Percentiles rank a stretch among this genome's conserved stretches.
phyloP scores from a whole-genome alignment of 805 yeast genomes.

The Metschnikowia henanensis region DNA sequence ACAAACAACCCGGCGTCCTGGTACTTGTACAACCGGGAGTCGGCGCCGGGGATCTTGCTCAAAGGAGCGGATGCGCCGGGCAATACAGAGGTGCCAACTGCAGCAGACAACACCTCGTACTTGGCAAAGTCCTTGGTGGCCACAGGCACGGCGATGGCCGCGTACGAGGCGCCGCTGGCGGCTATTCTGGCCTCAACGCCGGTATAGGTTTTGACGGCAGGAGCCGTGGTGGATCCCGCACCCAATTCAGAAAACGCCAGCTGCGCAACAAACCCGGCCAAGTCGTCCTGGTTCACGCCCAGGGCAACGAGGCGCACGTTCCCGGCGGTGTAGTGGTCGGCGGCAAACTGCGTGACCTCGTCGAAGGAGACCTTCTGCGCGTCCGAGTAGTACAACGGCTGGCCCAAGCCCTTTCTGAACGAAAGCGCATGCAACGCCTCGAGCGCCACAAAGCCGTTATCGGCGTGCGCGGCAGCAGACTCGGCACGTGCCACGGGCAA shows the following conservation, averaged over 20 bases:
- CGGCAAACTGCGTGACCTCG: constrained; percentile 66
- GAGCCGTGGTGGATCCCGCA: constrained; percentile 52
- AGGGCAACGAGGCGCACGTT: constrained; percentile 71
- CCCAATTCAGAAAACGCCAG: constrained; percentile 66
- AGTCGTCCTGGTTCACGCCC: constrained; percentile 73
- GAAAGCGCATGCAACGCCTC: constrained; percentile 80
- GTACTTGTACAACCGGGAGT: constrained; percentile 60
- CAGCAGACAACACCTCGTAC: constrained; percentile 70
- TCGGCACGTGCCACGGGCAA: constrained; percentile 75
- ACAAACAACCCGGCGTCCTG: constrained; percentile 81
- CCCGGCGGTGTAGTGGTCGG: constrained; percentile 63
- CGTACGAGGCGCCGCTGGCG: constrained; percentile 63
- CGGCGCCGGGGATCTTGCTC: constrained; percentile 47
- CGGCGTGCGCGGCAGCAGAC: constrained; percentile 48
- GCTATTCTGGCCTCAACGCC: constrained; percentile 74
- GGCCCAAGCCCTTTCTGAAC: constrained; percentile 87
- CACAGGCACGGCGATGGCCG: constrained; percentile 81
- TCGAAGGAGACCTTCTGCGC: constrained; percentile 53
- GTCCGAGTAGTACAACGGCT: constrained; percentile 75
- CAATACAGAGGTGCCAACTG: constrained; percentile 57
- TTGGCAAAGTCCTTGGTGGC: constrained; percentile 60
- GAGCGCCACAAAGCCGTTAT: constrained; percentile 59
- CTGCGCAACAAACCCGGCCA: constrained; percentile 63
- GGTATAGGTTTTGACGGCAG: constrained; percentile 37
- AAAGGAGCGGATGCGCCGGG: constrained; percentile 56